A percentile compares a stretch with the other conserved stretches of the same genome.
phyloP scores from a whole-genome alignment of 2,329 filamentous ascomycete species.

The Diplodia scrobiculata region DNA sequence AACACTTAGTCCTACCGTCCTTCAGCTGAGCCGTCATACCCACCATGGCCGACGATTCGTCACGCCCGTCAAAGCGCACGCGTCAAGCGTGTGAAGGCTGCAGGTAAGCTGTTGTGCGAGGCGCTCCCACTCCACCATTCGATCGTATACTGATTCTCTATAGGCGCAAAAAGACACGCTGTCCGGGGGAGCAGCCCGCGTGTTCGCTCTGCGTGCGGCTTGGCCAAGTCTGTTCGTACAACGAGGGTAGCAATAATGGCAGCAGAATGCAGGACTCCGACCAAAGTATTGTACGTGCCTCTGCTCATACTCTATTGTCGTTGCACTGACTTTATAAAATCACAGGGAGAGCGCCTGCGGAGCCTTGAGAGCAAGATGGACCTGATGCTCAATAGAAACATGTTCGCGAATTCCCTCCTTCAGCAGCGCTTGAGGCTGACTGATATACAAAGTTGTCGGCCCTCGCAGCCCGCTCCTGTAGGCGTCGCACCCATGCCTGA shows the following conservation, averaged over 20 bases:
- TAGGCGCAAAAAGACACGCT: conserved; percentile 57
- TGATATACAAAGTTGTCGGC: neutral
- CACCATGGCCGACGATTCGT: conserved; percentile 9
- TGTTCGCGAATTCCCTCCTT: neutral
- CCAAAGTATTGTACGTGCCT: conserved; percentile 4
- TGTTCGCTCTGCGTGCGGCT: conserved; percentile 56
- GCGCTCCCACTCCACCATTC: neutral
- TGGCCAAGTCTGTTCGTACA: conserved; percentile 46
- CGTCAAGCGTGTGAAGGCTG: conserved; percentile 19
- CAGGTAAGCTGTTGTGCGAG: neutral
- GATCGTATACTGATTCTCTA: neutral
- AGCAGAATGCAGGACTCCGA: neutral
- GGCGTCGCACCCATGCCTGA: neutral
- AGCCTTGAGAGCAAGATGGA: conserved; percentile 24
- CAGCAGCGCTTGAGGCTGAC: neutral
- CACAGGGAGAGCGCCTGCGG: conserved; percentile 1
- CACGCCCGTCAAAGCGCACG: conserved; percentile 5
- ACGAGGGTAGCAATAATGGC: neutral
- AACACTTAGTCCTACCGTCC: neutral
- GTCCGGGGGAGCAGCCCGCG: conserved; percentile 54
- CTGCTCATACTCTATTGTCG: neutral
- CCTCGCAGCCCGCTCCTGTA: neutral
- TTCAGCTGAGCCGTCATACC: neutral
- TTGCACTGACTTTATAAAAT: neutral
- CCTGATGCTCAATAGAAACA: conserved; percentile 4